These are phyloP conservation scores for Neurospora terricola DNA, from an alignment of 495 filamentous ascomycete species.

Conservation along the genomic window DNA sequence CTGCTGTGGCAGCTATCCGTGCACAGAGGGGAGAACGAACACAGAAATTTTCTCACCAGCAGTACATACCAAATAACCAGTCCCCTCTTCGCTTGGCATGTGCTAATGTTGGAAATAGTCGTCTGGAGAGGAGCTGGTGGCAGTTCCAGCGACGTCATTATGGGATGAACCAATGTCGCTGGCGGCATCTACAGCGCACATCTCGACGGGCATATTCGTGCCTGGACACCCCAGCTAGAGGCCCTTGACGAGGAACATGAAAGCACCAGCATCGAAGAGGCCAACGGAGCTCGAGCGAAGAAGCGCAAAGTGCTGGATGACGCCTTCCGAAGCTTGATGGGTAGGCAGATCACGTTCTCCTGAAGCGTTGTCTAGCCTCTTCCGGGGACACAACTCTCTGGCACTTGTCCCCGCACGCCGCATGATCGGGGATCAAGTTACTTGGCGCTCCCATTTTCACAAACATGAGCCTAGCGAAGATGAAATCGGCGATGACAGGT, in stretches of 20 bases:
- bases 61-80: slow-evolving; percentile 3
- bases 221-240: slow-evolving; percentile 44
- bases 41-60: slow-evolving; percentile 51
- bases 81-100: neutral
- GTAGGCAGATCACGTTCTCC: slow-evolving; percentile 42
- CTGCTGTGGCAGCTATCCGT: slow-evolving; percentile 33
- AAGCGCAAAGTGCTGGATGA: slow-evolving; percentile 55
- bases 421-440: neutral
- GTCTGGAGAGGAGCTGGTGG: slow-evolving; percentile 53
- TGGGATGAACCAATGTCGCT: slow-evolving; percentile 33
- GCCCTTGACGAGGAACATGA: slow-evolving; percentile 37
- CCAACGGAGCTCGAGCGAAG: slow-evolving; percentile 29
- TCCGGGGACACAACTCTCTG: neutral
- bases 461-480: neutral
- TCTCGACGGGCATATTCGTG: slow-evolving; percentile 47
- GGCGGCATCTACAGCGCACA: slow-evolving; percentile 48
- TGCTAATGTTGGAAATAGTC: slow-evolving; percentile 22
- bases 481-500: neutral
- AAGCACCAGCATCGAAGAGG: slow-evolving; percentile 23
- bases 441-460: neutral
- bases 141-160: slow-evolving; percentile 28
- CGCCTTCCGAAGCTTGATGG: slow-evolving; percentile 42
- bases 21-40: slow-evolving; percentile 24
- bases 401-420: neutral
- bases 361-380: slow-evolving; percentile 3